Base-by-base conservation (phyloP, 2,329 filamentous ascomycete genomes). In the Fusarium sp. region DNA sequence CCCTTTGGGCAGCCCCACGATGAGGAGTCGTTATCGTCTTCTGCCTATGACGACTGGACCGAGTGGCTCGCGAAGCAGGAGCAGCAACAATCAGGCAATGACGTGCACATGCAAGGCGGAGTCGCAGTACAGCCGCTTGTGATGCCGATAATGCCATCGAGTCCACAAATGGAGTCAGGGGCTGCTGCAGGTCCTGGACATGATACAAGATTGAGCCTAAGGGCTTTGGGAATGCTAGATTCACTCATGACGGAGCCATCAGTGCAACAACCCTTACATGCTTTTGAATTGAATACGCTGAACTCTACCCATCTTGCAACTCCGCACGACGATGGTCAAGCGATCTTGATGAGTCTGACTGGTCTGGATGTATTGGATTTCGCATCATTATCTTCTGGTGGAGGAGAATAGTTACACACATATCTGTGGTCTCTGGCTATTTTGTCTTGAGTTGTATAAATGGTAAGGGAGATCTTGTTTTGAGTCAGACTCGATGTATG, bases 61-160 rank as follows among this genome's bases (percentile, higher is more conserved):
- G 45, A 40, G 12, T 55, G 52, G 52, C 20, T 55, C 1, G 26
- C 45, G 4, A 55, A 10, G 11, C 45, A 51, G n/a, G 44, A 49
- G 9, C 32, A 21, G 3, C 9, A 15, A 0, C 32, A 50, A 4
- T 3, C 7, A 2, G 1, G 2, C 7, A 7, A 17, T 0, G 9
- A 2, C 4, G 44, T 19, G 2, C 9, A 4, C 0, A 17, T 17
- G 6, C 26, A 28, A 28, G 5, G 11, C 0, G 20, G 19, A 0
- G 11, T 11, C 7, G 1, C 9, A 1, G 7, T 17, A n/a, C 52
- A 26, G n/a, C 17, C 34, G 15, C 2, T 32, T 32, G 14, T 15
- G 15, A 7, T 14, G 12, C 7, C 28, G 12, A 32, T 14, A 14
- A 15, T 15, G 28, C 28, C 7, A 7, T 15, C 19, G 23, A 20